phyloP scores from a whole-genome alignment of 2,329 filamentous ascomycete genomes.

The Didymella keratinophila region DNA sequence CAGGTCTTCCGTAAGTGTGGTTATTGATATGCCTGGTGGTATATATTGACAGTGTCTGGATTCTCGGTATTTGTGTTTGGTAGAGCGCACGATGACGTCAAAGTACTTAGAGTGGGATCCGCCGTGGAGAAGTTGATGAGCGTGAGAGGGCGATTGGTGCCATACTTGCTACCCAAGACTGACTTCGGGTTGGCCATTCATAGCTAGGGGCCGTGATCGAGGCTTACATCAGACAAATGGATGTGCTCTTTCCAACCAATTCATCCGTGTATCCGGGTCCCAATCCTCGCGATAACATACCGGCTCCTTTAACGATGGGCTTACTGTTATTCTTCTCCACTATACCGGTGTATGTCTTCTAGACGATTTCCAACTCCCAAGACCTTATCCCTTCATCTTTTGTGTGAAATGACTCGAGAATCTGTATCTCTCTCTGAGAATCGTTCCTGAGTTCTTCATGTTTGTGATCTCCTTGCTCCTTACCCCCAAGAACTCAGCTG shows the following conservation, averaged over 20 bases:
- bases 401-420: neutral
- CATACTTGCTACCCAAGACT: constrained; percentile 7
- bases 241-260: too few species aligned
- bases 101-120: constrained; percentile 16
- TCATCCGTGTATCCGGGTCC: too few species aligned
- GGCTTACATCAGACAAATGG: too few species aligned
- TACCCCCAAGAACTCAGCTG: neutral
- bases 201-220: neutral
- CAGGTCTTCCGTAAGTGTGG: constrained; percentile 56
- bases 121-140: constrained; percentile 10
- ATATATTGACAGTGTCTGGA: constrained; percentile 1
- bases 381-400: neutral
- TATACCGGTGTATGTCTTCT: neutral
- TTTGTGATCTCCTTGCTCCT: neutral
- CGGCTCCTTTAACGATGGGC: too few species aligned
- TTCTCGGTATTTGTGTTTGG: constrained; percentile 22
- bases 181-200: neutral
- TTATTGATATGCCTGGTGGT: neutral
- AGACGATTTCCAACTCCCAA: neutral
- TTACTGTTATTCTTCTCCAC: neutral
- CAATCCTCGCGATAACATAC: neutral
- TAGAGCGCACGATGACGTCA: constrained; percentile 12
- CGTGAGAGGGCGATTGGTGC: constrained; percentile 3
- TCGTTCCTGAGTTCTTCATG: neutral
- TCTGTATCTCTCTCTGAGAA: neutral